Base-by-base conservation (phyloP, 352 stramenopile species). In the Phytophthora capsici region DNA sequence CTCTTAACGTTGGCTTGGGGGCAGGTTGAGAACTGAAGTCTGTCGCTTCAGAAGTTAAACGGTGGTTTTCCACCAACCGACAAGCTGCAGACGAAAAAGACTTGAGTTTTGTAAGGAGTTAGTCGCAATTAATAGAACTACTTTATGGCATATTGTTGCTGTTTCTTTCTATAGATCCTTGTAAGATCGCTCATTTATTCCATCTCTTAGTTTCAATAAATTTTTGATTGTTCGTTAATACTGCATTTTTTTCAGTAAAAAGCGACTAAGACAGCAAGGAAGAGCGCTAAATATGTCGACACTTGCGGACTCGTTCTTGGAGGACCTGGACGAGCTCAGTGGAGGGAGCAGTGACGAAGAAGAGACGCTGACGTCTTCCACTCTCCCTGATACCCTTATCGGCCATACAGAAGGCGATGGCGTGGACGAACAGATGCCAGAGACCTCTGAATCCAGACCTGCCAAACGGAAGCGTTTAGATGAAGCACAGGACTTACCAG, bases 251-350 rank as follows among this genome's bases (percentile, higher is more conserved):
- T 34, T 13, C 8, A 19, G 2, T 16, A 14, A 10, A 34, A 16
- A 28, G 9, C 20, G 23, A n/a, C 7, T 36, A 23, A 23, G 41
- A 23, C 12, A 40, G 73, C n/a, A 14, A 34, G 28, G 28, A 34
- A 34, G 28, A 34, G 28, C 10, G 28, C 28, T 34, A 34, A 34
- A 34, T 26, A 95, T 95, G 87, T 83, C 84, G 57, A 91, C 89
- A 45, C 71, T 97, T 7, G 89, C 89, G 6, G 89, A 94, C 65
- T 95, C 89, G 28, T 97, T 97, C 67, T 71, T 97, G 16, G 89
- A 95, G 61, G 89, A 97, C 70, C 73, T 97, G 37, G 89, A 97
- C 62, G 86, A 96, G 57, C 86, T 97, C 25, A 93, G 89, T 63
- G 88, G 81, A 8, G 82, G 80, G 16, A 94, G 86, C 66, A 87